phyloP scores from a whole-genome alignment of 2,329 filamentous ascomycete species.

The Colletotrichum sp. region DNA sequence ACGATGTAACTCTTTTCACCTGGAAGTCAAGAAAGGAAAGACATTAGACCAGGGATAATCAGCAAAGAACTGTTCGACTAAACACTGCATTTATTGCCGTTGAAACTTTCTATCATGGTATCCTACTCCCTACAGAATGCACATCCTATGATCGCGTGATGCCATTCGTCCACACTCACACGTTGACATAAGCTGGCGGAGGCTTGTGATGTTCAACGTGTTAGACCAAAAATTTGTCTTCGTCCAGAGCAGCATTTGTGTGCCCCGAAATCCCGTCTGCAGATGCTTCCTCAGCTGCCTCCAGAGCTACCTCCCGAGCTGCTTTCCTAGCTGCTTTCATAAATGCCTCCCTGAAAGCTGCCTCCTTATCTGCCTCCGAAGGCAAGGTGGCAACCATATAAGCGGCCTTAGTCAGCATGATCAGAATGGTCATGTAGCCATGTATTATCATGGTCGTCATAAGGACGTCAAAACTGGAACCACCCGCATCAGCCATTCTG shows the following conservation, averaged over 20 bases:
- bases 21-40: neutral
- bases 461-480: neutral
- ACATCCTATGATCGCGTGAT: neutral
- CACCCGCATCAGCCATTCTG: neutral
- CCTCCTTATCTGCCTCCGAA: neutral
- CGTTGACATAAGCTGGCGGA: neutral
- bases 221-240: neutral
- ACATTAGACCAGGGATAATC: neutral
- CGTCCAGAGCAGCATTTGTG: neutral
- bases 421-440: neutral
- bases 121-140: neutral
- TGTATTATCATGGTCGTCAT: neutral
- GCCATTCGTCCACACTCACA: neutral
- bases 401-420: no score
- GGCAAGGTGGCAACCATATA: no score
- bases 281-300: neutral
- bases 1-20: neutral
- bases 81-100: neutral
- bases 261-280: neutral
- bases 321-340: neutral
- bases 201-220: neutral
- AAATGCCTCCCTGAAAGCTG: neutral
- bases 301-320: neutral
- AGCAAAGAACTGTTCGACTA: neutral
- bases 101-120: neutral